Conservation (phyloP, 345 rosid species). For the Limnanthes douglasii region DNA sequence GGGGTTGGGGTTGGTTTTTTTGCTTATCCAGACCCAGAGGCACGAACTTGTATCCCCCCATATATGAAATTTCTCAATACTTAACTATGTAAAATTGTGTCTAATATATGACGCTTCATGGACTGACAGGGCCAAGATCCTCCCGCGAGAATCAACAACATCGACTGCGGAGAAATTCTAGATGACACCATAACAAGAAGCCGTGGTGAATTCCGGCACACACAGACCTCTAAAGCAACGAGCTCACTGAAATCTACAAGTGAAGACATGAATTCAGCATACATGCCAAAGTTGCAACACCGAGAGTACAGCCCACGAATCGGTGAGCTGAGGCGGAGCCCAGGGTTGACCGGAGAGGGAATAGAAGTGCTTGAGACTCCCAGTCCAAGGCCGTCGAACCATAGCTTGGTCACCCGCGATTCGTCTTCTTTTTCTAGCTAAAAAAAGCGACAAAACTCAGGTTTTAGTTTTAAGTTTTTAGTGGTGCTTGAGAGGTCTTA, state of each 20-base stretch:
- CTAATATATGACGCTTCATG: constrained; percentile 7
- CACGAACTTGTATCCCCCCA: not conserved
- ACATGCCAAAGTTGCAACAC: constrained; percentile 23
- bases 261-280: constrained; percentile 19
- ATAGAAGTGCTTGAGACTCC: constrained; percentile 17
- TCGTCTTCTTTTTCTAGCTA: too few relatives aligned
- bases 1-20: too few relatives aligned
- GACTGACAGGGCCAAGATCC: not conserved
- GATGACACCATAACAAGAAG: constrained; percentile 57
- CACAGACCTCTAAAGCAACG: constrained; percentile 40
- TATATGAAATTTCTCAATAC: not conserved
- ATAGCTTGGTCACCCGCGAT: too few relatives aligned
- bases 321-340: constrained; percentile 17
- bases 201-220: constrained; percentile 50
- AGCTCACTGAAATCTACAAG: constrained; percentile 27
- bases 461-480: too few relatives aligned
- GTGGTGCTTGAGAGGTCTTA: too few relatives aligned
- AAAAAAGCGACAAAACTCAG: too few relatives aligned
- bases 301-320: constrained; percentile 26
- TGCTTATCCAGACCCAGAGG: not conserved
- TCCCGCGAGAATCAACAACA: constrained; percentile 2
- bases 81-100: not conserved
- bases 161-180: constrained; percentile 41
- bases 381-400: constrained; percentile 41
- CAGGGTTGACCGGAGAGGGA: constrained; percentile 14